Base-by-base conservation (phyloP, 2,329 filamentous ascomycete species). In the Penicillium digitatum region DNA sequence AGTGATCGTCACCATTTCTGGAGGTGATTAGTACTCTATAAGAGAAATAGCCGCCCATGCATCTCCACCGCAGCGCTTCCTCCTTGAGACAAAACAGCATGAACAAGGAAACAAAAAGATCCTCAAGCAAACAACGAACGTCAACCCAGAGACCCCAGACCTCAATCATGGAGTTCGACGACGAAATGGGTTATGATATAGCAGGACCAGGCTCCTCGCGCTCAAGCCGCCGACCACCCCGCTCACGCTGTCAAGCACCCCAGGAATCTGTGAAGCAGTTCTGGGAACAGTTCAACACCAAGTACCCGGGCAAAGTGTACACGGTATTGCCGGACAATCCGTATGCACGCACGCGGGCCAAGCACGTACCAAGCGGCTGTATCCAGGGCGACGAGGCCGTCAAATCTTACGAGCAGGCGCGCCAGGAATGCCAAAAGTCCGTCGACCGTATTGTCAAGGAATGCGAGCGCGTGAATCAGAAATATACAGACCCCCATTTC, bases 401-500 rank as follows among this genome's bases (percentile, higher is more conserved):
- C 42, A 81, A 82, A 20, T 89, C 87, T 0, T 94, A 90, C 66
- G 84, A 90, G 51, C 83, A 89, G 63, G 89, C 89, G 0, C 83
- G 80, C 3, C 81, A 81, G 22, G 82, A 86, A 55, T 95, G 90
- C 72, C 79, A 78, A 51, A 82, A 81, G 53, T 81, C 82, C 48
- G 82, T 85, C 6, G 73, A 77, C 9, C 81, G 81, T 56, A 85
- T 85, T 52, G 78, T 81, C 29, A 78, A 76, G 54, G 82, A 85
- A 65, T 95, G 90, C 69, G 80, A 84, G 22, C 82, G 88, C 9
- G 78, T 90, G 54, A 95, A 95, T 72, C 87, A 90, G 66, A 93
- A 90, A 72, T 96, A 95, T 69, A 82, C 87, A 16, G 90, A 95
- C 67, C 83, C 86, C n/a, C 85, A 94, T 70, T 95, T 95, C 68